Conservation (phyloP, 306 rosid genomes). For the Nissolia schottii region DNA sequence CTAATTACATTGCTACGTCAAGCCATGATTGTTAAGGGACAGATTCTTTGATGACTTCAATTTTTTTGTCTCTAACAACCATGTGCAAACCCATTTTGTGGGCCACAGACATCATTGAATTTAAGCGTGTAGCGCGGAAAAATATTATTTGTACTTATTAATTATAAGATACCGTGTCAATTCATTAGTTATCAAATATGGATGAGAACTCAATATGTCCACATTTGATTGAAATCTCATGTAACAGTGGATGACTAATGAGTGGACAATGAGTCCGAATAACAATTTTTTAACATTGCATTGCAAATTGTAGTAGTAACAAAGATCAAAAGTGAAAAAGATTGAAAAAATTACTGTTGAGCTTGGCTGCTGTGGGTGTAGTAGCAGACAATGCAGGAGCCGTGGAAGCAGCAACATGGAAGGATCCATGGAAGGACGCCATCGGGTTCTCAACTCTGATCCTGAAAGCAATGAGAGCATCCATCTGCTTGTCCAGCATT, state of each 20-base stretch:
- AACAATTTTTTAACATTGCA: too few species aligned
- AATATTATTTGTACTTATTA: too few species aligned
- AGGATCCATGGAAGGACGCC: slow-evolving; percentile 33
- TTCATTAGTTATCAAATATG: too few species aligned
- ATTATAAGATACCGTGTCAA: too few species aligned
- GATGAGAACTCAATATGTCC: too few species aligned
- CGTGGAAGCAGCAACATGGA: slow-evolving; percentile 43
- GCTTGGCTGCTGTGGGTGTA: slow-evolving; percentile 35
- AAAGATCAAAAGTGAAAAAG: not conserved
- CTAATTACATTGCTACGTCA: too few species aligned
- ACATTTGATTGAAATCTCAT: too few species aligned
- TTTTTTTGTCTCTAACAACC: not conserved
- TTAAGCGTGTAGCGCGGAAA: too few species aligned
- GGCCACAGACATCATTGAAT: too few species aligned
- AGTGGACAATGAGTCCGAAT: too few species aligned
- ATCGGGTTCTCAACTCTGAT: slow-evolving; percentile 60
- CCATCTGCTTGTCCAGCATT: slow-evolving; percentile 63
- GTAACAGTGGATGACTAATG: too few species aligned
- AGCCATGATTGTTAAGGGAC: not conserved
- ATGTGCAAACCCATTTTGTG: not conserved
- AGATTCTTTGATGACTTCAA: not conserved
- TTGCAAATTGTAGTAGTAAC: not conserved
- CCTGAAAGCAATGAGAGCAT: slow-evolving; percentile 62
- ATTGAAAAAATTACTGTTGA: slow-evolving; percentile 33
- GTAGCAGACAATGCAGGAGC: slow-evolving; percentile 49